These are phyloP conservation scores for Nyssa sinensis DNA, from an alignment of 148 eudicot genomes.

Conservation along the genomic window DNA sequence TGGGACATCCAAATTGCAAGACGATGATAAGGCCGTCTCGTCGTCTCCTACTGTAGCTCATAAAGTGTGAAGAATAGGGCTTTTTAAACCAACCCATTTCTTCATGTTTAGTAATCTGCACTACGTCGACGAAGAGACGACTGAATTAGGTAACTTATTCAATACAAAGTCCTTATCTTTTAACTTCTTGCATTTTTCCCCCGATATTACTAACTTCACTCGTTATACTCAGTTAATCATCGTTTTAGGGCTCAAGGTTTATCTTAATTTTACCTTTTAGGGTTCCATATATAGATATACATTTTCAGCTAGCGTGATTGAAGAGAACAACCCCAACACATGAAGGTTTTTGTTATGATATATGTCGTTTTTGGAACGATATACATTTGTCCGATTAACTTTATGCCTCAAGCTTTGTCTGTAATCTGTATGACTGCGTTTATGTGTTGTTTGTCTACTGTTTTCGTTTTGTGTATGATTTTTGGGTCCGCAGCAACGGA, in stretches of 20 bases:
- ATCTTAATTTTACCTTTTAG: background rate
- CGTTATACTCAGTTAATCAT: no score
- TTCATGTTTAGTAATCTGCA: background rate
- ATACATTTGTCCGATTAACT: background rate
- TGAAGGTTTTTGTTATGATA: background rate
- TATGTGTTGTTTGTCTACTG: background rate
- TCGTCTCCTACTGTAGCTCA: background rate
- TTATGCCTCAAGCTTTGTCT: no score
- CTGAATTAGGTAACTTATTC: background rate
- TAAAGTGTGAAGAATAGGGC: background rate
- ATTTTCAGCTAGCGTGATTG: background rate
- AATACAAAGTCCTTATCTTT: no score
- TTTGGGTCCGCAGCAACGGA: background rate
- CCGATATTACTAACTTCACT: background rate
- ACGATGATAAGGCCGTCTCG: slow-evolving; percentile 14
- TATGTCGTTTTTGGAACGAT: background rate
- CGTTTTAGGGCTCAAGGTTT: slow-evolving; percentile 13
- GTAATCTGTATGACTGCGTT: background rate
- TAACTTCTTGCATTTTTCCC: background rate
- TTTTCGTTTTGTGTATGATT: background rate
- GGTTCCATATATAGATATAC: background rate
- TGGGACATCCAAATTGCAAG: background rate
- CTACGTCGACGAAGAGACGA: background rate
- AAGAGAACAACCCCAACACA: background rate
- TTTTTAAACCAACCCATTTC: background rate